Evolutionary conservation across 257 asterid species (phyloP), one percentile per base, ranked within the genome.

Genomic region (Thymus quinquecostatus): DNA sequence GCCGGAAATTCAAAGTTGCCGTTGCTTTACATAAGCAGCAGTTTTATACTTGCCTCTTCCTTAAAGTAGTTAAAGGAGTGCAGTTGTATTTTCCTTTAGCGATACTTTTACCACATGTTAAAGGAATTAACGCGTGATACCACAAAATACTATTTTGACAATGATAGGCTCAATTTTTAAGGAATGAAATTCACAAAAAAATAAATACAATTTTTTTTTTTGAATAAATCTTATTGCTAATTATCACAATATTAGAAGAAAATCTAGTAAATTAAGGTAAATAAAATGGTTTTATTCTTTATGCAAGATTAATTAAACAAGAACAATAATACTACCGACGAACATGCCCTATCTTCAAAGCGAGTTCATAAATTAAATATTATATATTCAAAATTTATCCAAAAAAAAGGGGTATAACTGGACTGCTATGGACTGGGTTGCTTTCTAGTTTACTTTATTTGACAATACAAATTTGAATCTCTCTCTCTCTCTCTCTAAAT

Each of bases 1-100:
- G 41, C 6, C 6, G 41, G 21, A 21, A 21, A 21, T 21, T 21
- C 41, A 38, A 38, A 38, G 6, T 38, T 38, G 41, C 4, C 6
- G 41, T 38, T 38, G 40, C 3, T 36, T 36, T 36, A 36, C 5
- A 36, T 2, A 36, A 11, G 71, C 43, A 10, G 34, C 30, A 43
- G 64, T 38, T 4, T 57, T 58, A 61, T 62, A 54, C 53, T 44
- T 75, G 55, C 60, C 30, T 44, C 61, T 43, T 75, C 27, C 75
- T 61, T 38, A 36, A 62, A 69, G 75, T 40, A 29, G 78, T 9
- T 47, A 33, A 3, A 66, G 50, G 60, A 62, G 67, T 69, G 47
- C 55, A 76, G 55, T 70, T 55, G 56, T 56, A 63, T 70, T 2
- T 45, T n/a, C 63, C 55, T 64, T 76, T 54, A 3, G 44, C 67